Evolutionary conservation across 768 basidiomycete species (phyloP), one percentile per base, ranked within the genome.

Genomic region (Lactarius tabidus): DNA sequence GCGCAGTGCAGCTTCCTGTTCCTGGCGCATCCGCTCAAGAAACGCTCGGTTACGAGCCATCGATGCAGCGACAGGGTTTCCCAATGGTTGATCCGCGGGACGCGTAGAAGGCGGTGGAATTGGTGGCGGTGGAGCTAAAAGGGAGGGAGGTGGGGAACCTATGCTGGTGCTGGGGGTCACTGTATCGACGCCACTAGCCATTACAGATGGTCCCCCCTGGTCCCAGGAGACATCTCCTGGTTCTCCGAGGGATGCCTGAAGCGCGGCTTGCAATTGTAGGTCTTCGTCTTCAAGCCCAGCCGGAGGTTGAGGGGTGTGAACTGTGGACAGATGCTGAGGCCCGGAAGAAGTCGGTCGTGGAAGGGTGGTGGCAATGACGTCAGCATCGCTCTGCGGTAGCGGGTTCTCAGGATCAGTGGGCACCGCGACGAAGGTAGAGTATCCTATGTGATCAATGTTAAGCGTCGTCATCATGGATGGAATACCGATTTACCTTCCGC

Each of bases 181-280:
- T 51, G 59, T 18, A 26, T 35, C 14, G 8, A 31, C 9, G 26
- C 41, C 53, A 61, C 43, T 20, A n/a, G 57, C 33, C 20, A 26
- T 48, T 7, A 41, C 36, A 12, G 51, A n/a, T 26, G 51, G 39
- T 43, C 43, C 63, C 14, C 31, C 51, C 14, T 12, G 58, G 23
- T 51, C 58, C 68, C 48, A 28, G 18, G 61, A 59, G 10, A 67
- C 39, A 8, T 26, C 28, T 5, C 33, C 41, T 15, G 38, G 23
- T 26, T 69, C 45, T 38, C 74, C 74, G 51, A 95, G 76, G 5
- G 92, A 94, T 2, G 92, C 93, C 70, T 92, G 91, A 57, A 95
- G 77, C 0, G 91, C 94, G 6, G 86, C 90, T 73, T 97, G 95
- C 2, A 96, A 82, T 64, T 93, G 91, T 70, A 86, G 82, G 73